Percentiles rank a stretch among this genome's conserved stretches.
phyloP scores from a whole-genome alignment of 345 rosid species.

The Acer campestre region DNA sequence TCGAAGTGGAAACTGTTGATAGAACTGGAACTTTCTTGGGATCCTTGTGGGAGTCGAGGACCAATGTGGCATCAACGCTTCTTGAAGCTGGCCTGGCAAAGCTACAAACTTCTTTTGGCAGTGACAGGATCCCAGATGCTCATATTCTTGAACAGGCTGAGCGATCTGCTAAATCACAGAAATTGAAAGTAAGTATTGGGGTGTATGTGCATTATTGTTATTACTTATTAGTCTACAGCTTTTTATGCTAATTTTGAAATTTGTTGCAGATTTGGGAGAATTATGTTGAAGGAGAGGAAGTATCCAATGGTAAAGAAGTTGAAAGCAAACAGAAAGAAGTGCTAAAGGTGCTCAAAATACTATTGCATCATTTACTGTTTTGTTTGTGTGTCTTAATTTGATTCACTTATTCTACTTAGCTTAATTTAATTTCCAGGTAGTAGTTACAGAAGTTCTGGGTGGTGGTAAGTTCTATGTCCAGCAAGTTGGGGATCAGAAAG shows the following conservation, averaged over 20 bases:
- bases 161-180: constrained; percentile 80
- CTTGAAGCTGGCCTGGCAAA: constrained; percentile 97
- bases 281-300: constrained; percentile 97
- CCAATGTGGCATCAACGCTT: constrained; percentile 69
- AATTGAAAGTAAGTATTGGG: constrained; percentile 66
- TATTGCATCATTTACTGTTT: not conserved
- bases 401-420: constrained; percentile 7
- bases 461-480: constrained; percentile 95
- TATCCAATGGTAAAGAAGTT: constrained; percentile 57
- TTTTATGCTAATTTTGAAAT: constrained; percentile 8
- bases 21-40: constrained; percentile 98
- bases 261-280: constrained; percentile 88
- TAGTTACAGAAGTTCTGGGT: constrained; percentile 85
- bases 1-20: constrained; percentile 91
- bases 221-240: not conserved
- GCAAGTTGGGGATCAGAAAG: constrained; percentile 75
- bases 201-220: not conserved
- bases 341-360: constrained; percentile 54
- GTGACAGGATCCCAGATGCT: constrained; percentile 78
- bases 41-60: constrained; percentile 84
- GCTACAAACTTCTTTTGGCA: constrained; percentile 80
- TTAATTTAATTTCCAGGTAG: constrained; percentile 57
- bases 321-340: constrained; percentile 91
- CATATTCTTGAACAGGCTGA: constrained; percentile 91
- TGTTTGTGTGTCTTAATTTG: constrained; percentile 2